These are phyloP conservation scores for Remersonia thermophila DNA, from an alignment of 2,329 filamentous ascomycete genomes.

Conservation along the genomic window DNA sequence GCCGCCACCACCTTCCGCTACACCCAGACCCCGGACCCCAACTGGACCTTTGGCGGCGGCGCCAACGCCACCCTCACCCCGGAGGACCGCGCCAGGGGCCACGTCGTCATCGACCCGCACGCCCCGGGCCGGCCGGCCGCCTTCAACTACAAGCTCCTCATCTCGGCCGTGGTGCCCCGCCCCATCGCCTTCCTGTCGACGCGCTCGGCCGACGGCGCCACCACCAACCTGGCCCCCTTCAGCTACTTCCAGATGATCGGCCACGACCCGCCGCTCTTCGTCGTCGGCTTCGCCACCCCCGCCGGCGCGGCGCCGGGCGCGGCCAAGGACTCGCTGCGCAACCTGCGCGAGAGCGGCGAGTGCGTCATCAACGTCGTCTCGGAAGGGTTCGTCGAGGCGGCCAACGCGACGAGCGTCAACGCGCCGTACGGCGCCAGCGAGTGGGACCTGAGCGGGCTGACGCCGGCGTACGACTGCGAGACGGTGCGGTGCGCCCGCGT, in stretches of 20 bases:
- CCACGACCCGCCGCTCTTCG: constrained; percentile 79
- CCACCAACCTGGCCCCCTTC: constrained; percentile 73
- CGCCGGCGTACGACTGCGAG: constrained; percentile 49
- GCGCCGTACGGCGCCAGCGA: constrained; percentile 65
- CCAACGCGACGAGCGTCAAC: constrained; percentile 70
- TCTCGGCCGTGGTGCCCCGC: constrained; percentile 69
- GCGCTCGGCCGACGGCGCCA: constrained; percentile 43
- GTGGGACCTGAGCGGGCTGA: constrained; percentile 68
- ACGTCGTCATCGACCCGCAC: constrained; percentile 74
- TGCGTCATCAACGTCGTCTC: constrained; percentile 80
- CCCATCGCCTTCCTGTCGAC: constrained; percentile 60
- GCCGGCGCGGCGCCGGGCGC: constrained; percentile 30
- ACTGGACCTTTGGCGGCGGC: constrained; percentile 55
- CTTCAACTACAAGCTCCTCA: constrained; percentile 87
- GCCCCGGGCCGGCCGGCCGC: constrained; percentile 51
- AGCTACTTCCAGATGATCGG: constrained; percentile 74
- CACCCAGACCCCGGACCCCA: constrained; percentile 51
- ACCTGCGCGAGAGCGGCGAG: constrained; percentile 59
- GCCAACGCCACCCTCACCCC: constrained; percentile 35
- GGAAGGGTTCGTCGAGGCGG: constrained; percentile 76
- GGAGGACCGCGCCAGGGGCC: constrained; percentile 29
- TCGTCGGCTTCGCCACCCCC: constrained; percentile 38
- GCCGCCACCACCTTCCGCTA: constrained; percentile 34
- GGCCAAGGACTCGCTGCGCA: constrained; percentile 69
- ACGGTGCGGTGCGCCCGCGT: constrained; percentile 62